Base-by-base conservation (phyloP, 345 rosid species). In the Murraya koenigii region DNA sequence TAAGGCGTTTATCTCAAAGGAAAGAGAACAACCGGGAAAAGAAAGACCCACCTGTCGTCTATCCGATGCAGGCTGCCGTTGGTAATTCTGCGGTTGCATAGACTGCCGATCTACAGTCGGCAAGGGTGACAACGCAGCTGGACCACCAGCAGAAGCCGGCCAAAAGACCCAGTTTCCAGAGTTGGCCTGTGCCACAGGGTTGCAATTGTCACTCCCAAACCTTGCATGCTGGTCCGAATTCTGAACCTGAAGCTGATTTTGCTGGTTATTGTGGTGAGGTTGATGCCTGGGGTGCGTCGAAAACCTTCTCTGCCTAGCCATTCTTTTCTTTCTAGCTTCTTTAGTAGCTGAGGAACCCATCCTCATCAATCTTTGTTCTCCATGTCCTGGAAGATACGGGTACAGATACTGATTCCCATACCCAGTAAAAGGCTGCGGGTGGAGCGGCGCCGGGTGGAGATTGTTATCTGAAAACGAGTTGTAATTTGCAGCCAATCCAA, bases 291-390 rank as follows among this genome's bases (percentile, higher is more conserved):
- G 84, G 60, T 88, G 95, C 8, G 94, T 77, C 44, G 87, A 20
- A 82, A 94, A 80, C 81, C 97, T 86, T 67, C 94, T 88, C 81
- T 96, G 98, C 82, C 99, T 87, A 0, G 98, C 99, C 99, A 97
- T 97, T 61, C 99, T 88, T 88, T 96, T 96, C 92, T 92, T 97
- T 84, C 98, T 85, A 1, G 99, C 99, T 59, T 97, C 98, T 79
- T 94, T 94, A 0, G 98, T 93, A 1, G 97, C 97, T 0, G 96
- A 94, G 0, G 97, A 88, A 49, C 98, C 94, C 47, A 88, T 67
- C 70, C 92, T 81, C 59, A 72, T 77, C 69, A 89, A 47, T 76
- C 88, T 81, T 26, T 86, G 88, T 30, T 85, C 90, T 63, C 84
- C 86, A 59, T 89, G 87, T 3, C 87, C 87, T 1, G 76, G 84